phyloP scores from a whole-genome alignment of 1,139 yeast genomes.

The Candida sojae region DNA sequence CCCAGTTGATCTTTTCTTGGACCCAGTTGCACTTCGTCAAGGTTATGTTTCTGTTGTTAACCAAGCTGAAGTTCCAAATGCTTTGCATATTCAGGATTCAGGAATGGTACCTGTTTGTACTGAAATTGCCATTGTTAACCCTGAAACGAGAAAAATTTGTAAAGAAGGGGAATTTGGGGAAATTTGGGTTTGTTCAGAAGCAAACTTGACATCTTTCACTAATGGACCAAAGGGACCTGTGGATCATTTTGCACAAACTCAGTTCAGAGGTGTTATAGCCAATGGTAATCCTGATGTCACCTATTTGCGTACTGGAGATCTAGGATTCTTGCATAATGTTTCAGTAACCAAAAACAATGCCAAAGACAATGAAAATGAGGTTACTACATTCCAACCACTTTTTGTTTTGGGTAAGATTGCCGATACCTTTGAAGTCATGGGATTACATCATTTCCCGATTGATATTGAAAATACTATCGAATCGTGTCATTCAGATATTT shows the following conservation, averaged over 20 bases:
- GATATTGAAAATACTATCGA: constrained; percentile 83
- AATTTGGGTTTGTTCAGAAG: constrained; percentile 94
- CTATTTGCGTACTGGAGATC: constrained; percentile 88
- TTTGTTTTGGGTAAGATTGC: constrained; percentile 85
- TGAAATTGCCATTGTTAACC: constrained; percentile 91
- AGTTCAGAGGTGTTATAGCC: constrained; percentile 56
- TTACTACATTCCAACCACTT: constrained; percentile 67
- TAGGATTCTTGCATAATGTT: constrained; percentile 86
- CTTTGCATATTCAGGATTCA: constrained; percentile 83
- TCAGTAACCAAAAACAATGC: constrained; percentile 41
- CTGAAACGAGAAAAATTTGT: constrained; percentile 80
- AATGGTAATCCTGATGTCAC: constrained; percentile 64
- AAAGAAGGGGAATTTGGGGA: constrained; percentile 96
- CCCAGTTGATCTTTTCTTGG: constrained; percentile 84
- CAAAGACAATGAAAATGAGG: constrained; percentile 23
- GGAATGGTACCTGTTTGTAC: constrained; percentile 97
- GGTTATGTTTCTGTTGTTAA: constrained; percentile 83
- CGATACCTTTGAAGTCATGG: constrained; percentile 89
- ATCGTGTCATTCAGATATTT: constrained; percentile 59
- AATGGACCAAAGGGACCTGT: constrained; percentile 54
- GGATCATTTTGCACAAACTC: constrained; percentile 39
- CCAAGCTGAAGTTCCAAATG: constrained; percentile 65
- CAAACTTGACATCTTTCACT: constrained; percentile 66
- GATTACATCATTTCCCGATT: constrained; percentile 85
- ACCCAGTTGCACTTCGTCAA: constrained; percentile 84